Percentiles rank a stretch among this genome's conserved stretches.
These are phyloP conservation scores for Acrasis kona DNA, from an alignment of 78 protist species.

Conservation along the genomic window DNA sequence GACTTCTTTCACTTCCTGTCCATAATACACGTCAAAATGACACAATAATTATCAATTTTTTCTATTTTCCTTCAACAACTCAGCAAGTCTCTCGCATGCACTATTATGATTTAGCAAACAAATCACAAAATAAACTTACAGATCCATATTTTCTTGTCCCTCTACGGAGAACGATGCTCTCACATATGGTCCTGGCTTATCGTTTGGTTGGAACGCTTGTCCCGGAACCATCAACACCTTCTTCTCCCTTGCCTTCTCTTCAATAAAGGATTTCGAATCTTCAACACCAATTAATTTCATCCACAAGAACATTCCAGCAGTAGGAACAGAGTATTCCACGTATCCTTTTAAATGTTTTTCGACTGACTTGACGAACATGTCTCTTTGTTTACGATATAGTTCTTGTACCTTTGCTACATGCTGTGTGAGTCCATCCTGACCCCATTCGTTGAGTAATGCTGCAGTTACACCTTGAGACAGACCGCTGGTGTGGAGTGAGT, in stretches of 20 bases:
- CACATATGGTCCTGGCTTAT: background rate
- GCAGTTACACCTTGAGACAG: slow-evolving; percentile 7
- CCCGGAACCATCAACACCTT: slow-evolving; percentile 64
- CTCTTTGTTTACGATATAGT: slow-evolving; percentile 13
- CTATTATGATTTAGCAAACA: no score
- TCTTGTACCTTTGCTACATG: slow-evolving; percentile 2
- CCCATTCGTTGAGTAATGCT: slow-evolving; percentile 14
- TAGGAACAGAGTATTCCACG: slow-evolving; percentile 39
- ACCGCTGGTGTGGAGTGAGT: slow-evolving; percentile 9
- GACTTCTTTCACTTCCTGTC: no score
- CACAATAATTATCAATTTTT: no score
- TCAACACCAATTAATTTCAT: slow-evolving; percentile 22
- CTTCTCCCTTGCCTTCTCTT: slow-evolving; percentile 41
- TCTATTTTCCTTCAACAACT: no score
- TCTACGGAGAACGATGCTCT: slow-evolving; percentile 13
- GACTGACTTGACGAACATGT: background rate
- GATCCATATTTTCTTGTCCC: no score
- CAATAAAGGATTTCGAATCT: slow-evolving; percentile 47
- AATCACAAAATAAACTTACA: no score
- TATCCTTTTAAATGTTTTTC: slow-evolving; percentile 49
- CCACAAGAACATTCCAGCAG: slow-evolving; percentile 78
- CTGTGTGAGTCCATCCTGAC: slow-evolving; percentile 22
- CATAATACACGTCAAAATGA: no score
- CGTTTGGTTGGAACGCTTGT: slow-evolving; percentile 27
- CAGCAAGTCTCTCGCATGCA: no score